Evolutionary conservation across 2,329 filamentous ascomycete species (phyloP).

Genomic region (Paraphoma sp.): DNA sequence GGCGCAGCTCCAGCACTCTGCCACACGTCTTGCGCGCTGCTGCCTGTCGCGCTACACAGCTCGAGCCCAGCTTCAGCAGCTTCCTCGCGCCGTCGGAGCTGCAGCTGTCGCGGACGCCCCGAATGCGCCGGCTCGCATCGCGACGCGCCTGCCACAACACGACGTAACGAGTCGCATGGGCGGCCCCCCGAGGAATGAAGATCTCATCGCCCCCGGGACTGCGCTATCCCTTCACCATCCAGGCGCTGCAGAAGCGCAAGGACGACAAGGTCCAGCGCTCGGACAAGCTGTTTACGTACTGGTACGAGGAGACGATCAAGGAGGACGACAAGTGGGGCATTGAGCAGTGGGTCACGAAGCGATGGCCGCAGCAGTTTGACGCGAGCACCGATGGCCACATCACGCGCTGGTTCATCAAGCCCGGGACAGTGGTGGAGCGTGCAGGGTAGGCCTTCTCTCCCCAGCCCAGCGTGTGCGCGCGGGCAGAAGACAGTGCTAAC

Average conservation of each 20-base stretch:
- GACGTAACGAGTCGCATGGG: constrained; percentile 36
- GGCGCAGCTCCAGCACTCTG: not conserved
- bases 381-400: constrained; percentile 83
- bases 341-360: constrained; percentile 70
- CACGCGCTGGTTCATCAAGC: constrained; percentile 74
- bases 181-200: constrained; percentile 52
- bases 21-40: not conserved
- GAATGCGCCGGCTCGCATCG: constrained; percentile 41
- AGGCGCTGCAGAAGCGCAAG: constrained; percentile 72
- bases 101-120: constrained; percentile 27
- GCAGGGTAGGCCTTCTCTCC: constrained; percentile 41
- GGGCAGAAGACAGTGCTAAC: constrained; percentile 4
- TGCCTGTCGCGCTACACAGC: not conserved
- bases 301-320: constrained; percentile 76
- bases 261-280: constrained; percentile 79
- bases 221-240: constrained; percentile 90
- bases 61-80: not conserved
- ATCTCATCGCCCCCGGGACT: constrained; percentile 62
- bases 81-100: constrained; percentile 19
- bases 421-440: constrained; percentile 67
- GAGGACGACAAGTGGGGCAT: constrained; percentile 76
- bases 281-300: constrained; percentile 84
- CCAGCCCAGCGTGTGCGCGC: constrained; percentile 13
- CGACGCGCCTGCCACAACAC: constrained; percentile 34
- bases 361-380: constrained; percentile 80